Percentiles rank a stretch among this genome's conserved stretches.
These are phyloP conservation scores for Spinellus fusiger DNA, from an alignment of 192 early-diverging fungal genomes.

Conservation along the genomic window DNA sequence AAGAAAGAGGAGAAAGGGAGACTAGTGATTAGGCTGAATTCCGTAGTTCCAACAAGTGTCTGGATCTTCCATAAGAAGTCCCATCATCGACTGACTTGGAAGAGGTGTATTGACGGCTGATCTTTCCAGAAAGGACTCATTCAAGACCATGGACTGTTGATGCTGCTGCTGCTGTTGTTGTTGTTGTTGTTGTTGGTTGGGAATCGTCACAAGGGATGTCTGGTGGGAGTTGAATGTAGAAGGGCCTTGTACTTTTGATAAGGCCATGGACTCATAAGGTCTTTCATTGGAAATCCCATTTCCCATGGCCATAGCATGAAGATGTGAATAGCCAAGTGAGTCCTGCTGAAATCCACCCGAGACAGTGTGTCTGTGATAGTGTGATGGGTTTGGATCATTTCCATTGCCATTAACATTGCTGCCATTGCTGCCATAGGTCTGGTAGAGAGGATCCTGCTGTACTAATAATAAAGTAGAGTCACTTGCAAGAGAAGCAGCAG, in stretches of 20 bases:
- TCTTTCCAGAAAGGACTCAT: constrained; percentile 8
- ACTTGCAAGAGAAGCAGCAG: not conserved
- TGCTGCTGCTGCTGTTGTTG: not conserved
- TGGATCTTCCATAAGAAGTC: constrained; percentile 2
- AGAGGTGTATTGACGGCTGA: constrained; percentile 5
- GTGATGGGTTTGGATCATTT: not conserved
- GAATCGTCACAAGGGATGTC: not conserved
- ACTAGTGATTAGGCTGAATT: not conserved
- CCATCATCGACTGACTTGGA: constrained; percentile 22
- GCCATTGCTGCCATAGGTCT: not conserved
- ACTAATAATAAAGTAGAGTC: not conserved
- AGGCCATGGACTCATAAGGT: not conserved
- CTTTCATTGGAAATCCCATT: not conserved
- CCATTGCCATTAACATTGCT: too few relatives aligned
- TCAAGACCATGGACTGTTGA: constrained; percentile 7
- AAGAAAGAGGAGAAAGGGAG: not conserved
- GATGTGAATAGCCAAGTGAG: not conserved
- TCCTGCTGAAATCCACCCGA: not conserved
- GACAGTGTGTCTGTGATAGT: not conserved
- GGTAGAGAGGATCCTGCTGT: not conserved
- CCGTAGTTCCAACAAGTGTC: not conserved
- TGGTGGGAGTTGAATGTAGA: not conserved
- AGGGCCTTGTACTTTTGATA: not conserved
- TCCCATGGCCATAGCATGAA: not conserved
- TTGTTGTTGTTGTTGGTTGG: constrained; percentile 1